These are phyloP conservation scores for Zygosaccharomyces sapae DNA, from an alignment of 1,139 yeast species.

Conservation along the genomic window DNA sequence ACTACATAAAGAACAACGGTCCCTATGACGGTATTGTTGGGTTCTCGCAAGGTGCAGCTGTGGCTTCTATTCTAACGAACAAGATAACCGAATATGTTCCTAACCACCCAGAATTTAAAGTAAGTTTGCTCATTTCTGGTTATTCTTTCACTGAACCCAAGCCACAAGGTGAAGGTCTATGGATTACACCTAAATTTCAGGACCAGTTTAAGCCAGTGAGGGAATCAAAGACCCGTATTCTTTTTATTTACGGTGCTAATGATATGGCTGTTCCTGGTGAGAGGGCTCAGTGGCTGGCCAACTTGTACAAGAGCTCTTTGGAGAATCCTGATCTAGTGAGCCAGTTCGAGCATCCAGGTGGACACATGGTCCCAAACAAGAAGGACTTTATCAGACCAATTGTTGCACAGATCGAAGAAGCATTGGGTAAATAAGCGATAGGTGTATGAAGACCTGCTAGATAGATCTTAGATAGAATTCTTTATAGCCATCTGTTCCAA, in stretches of 20 bases:
- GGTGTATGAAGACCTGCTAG: background rate
- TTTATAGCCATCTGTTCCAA: too few species aligned
- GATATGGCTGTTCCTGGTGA: slow-evolving; percentile 58
- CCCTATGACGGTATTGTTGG: slow-evolving; percentile 89
- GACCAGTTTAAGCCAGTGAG: slow-evolving; percentile 34
- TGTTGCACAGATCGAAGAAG: slow-evolving; percentile 37
- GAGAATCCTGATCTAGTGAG: slow-evolving; percentile 40
- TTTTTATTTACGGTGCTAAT: slow-evolving; percentile 39
- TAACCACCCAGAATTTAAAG: slow-evolving; percentile 43
- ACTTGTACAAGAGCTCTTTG: slow-evolving; percentile 38
- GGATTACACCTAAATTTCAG: slow-evolving; percentile 38
- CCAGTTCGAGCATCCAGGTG: slow-evolving; percentile 70
- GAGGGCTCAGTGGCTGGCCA: slow-evolving; percentile 46
- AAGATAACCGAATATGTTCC: slow-evolving; percentile 43
- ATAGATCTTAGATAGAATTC: too few species aligned
- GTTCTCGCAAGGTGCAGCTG: slow-evolving; percentile 91
- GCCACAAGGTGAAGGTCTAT: slow-evolving; percentile 31
- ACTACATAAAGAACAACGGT: slow-evolving; percentile 61
- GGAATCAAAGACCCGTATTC: slow-evolving; percentile 33
- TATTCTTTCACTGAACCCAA: slow-evolving; percentile 51
- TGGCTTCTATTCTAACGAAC: slow-evolving; percentile 57
- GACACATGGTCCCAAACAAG: slow-evolving; percentile 78
- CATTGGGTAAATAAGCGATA: slow-evolving; percentile 14
- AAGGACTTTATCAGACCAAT: slow-evolving; percentile 47
- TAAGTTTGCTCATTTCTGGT: slow-evolving; percentile 51